Base-by-base conservation (phyloP, 306 rosid genomes). In the Cyclanthera cordifolia region DNA sequence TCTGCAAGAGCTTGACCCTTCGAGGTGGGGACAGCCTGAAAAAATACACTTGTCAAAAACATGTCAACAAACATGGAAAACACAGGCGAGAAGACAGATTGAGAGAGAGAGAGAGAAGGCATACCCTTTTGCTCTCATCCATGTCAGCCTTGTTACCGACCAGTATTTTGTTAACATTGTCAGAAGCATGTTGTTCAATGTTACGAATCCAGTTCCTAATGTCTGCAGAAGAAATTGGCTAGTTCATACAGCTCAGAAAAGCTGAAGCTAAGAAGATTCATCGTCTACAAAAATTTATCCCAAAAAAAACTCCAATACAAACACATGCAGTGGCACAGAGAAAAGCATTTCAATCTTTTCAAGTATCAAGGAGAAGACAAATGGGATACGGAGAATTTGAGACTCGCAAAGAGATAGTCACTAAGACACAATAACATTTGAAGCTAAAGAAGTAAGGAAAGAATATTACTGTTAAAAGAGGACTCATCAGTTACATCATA, bases 61-160 rank as follows among this genome's bases (percentile, higher is more conserved):
- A 34, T 5, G 41, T 34, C 41, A 34, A 34, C 7, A 8, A 8
- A 34, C 41, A 48, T 51, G 71, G 10, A 65, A 27, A 46, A 43
- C 48, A 24, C 16, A 58, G 49, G 70, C 67, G 77, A 50, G 55
- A 50, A 71, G 28, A 45, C 37, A 67, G 54, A 59, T 14, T 19
- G 24, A 52, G 24, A 8, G 48, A 47, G 6, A 50, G 27, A 15
- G 41, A 27, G 50, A 45, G 43, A 57, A 16, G 27, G 6, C 89
- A 46, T 73, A 91, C 97, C 90, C 97, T 85, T 85, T 88, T 91
- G 88, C 97, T 91, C 80, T 91, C 97, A 78, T 91, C 97, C 97
- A 91, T 91, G 82, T 91, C 97, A 73, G 97, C 97, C 79, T 91
- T 91, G 90, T 91, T 91, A 46, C 97, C 97, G 67, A 91, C 91